Conservation (phyloP, 306 rosid genomes). For the Trifolium subterraneum region DNA sequence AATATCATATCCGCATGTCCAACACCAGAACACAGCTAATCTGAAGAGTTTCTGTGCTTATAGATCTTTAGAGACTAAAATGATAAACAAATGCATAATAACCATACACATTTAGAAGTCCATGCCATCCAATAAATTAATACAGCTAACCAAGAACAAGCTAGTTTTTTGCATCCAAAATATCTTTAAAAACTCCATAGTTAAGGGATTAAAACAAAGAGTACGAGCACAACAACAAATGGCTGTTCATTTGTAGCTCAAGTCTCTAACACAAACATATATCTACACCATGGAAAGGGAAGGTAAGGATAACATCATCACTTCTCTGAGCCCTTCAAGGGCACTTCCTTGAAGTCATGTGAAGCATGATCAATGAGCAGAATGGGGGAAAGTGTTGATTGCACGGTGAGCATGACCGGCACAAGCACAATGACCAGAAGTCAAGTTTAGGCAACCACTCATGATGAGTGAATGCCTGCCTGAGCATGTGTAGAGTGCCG, state of each 20-base stretch:
- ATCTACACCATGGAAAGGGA: slow-evolving; percentile 42
- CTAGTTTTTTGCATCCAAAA: slow-evolving; percentile 35
- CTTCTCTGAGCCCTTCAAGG: slow-evolving; percentile 45
- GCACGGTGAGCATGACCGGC: slow-evolving; percentile 77
- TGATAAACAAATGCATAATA: background rate
- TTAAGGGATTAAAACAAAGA: background rate
- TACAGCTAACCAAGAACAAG: slow-evolving; percentile 27
- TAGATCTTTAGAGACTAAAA: too few species aligned
- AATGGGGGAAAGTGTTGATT: slow-evolving; percentile 44
- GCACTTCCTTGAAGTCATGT: slow-evolving; percentile 39
- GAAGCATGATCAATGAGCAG: slow-evolving; percentile 62
- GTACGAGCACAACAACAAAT: slow-evolving; percentile 26
- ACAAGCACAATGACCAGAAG: slow-evolving; percentile 89
- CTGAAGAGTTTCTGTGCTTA: too few species aligned
- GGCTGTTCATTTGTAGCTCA: slow-evolving; percentile 33
- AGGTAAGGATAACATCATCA: background rate
- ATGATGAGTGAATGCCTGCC: slow-evolving; percentile 92
- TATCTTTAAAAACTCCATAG: slow-evolving; percentile 35
- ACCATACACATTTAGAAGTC: slow-evolving; percentile 5
- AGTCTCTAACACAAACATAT: slow-evolving; percentile 47
- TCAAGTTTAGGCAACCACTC: slow-evolving; percentile 87
- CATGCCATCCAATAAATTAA: slow-evolving; percentile 26
- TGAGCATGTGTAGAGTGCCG: slow-evolving; percentile 89
- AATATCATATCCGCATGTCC: too few species aligned
- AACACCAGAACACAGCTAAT: too few species aligned